Evolutionary conservation across 148 eudicot species (phyloP), one percentile per base, ranked within the genome.

Genomic region (Dianthus caryophyllus): DNA sequence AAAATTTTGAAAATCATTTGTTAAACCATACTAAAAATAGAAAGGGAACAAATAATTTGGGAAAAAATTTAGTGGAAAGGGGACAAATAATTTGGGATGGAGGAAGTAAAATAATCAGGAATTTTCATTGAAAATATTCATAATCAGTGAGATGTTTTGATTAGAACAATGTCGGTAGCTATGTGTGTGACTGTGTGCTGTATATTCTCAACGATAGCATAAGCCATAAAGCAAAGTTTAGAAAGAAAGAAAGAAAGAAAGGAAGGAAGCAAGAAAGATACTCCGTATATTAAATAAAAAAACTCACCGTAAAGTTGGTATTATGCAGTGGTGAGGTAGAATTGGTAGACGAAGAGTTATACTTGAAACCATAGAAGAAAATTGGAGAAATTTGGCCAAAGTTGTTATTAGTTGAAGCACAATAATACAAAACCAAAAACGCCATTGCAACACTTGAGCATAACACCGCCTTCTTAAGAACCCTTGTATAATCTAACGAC

Each of bases 361-460:
- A 61, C 27, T 61, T 61, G n/a, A 41, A 71, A 1, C 41, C 47
- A 22, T 48, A 17, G 2, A 33, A 17, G 1, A 64, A 41, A 39
- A 44, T 33, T 4, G 43, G 68, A 24, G 62, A 6, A 13, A 18
- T 24, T 14, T 61, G 24, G 14, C 72, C 72, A 61, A 58, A 73
- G 52, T 68, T 12, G 39, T 68, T 16, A 24, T 1, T n/a, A n/a
- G n/a, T 10, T 2, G 63, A 51, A 61, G 63, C 56, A 39, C 50
- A n/a, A 58, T 29, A n/a, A 58, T 29, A 68, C 41, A 74, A 38
- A 1, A 74, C 30, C 24, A 74, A 0, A 6, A 62, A n/a, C 33
- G 71, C 46, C 39, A 68, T 52, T 22, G n/a, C 61, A 9, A 61
- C 16, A 1, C 25, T 24, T 1, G 43, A 51, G 2, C 64, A 38